These are phyloP conservation scores for Stentor roeselii DNA, from an alignment of 73 alveolate species.

Conservation along the genomic window DNA sequence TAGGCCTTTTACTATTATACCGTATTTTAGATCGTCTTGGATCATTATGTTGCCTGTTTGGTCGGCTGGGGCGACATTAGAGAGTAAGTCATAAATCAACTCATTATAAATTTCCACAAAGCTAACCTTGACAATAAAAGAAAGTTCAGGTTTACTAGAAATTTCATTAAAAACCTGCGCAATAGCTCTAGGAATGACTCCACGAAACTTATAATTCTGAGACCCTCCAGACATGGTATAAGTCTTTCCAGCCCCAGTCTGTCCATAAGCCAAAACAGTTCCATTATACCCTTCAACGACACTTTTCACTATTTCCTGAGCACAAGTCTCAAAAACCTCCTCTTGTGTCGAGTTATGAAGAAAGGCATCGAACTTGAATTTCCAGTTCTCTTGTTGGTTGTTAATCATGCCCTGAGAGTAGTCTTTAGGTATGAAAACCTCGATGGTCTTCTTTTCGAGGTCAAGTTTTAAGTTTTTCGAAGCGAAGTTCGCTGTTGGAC, in stretches of 20 bases:
- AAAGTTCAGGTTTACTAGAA: slow-evolving; percentile 76
- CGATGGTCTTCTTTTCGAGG: slow-evolving; percentile 59
- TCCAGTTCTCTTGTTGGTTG: slow-evolving; percentile 97
- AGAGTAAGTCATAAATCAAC: slow-evolving; percentile 89
- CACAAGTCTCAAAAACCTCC: slow-evolving; percentile 80
- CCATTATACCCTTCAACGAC: slow-evolving; percentile 59
- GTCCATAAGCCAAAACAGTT: background rate
- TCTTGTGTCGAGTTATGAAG: slow-evolving; percentile 92
- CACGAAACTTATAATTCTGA: slow-evolving; percentile 93
- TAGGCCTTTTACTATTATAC: slow-evolving; percentile 84
- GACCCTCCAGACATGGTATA: slow-evolving; percentile 90
- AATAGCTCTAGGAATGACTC: slow-evolving; percentile 97
- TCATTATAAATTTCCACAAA: slow-evolving; percentile 99
- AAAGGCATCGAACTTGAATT: slow-evolving; percentile 94
- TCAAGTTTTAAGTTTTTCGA: slow-evolving; percentile 80
- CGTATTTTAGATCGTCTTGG: slow-evolving; percentile 86
- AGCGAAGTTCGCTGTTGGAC: slow-evolving; percentile 96
- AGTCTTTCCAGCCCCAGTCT: slow-evolving; percentile 15
- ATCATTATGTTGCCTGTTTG: slow-evolving; percentile 31
- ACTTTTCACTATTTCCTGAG: slow-evolving; percentile 43
- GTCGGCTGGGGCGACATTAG: slow-evolving; percentile 34
- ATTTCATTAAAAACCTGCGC: slow-evolving; percentile 85
- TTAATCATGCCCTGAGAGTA: slow-evolving; percentile 77
- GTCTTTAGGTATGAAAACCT: slow-evolving; percentile 54
- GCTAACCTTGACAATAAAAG: slow-evolving; percentile 82